These are phyloP conservation scores for Spiraea crenata DNA, from an alignment of 331 rosid species.

Conservation along the genomic window DNA sequence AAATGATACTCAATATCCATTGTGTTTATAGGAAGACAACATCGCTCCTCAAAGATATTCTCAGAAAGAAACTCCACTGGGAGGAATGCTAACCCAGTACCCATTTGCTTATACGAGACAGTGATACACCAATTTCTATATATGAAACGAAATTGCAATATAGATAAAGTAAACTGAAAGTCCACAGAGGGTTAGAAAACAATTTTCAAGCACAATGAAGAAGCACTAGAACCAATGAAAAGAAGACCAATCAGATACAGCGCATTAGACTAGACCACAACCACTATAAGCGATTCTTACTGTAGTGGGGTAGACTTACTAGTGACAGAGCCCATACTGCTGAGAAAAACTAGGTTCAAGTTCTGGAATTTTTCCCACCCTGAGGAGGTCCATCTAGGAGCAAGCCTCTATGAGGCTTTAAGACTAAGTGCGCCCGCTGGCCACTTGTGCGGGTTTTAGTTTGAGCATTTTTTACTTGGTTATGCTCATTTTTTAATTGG, in stretches of 20 bases:
- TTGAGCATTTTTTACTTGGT: not conserved
- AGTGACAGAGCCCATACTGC: not conserved
- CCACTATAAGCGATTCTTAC: not conserved
- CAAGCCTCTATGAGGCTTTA: not conserved
- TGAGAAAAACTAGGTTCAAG: not conserved
- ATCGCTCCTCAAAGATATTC: slow-evolving; percentile 51
- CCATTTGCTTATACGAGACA: not conserved
- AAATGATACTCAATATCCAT: slow-evolving; percentile 4
- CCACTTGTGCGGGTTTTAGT: too few species aligned
- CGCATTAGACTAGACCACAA: not conserved
- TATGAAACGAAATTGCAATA: not conserved
- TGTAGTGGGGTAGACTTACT: not conserved
- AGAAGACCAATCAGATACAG: too few species aligned
- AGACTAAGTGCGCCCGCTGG: not conserved
- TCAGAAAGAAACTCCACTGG: slow-evolving; percentile 14
- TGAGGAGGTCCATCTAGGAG: not conserved
- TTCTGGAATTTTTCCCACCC: not conserved
- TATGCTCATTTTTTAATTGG: not conserved
- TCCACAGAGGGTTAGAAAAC: not conserved
- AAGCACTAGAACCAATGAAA: too few species aligned
- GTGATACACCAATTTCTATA: not conserved
- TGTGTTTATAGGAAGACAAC: slow-evolving; percentile 1
- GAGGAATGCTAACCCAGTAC: slow-evolving; percentile 7
- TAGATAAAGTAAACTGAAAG: not conserved
- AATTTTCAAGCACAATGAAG: not conserved